Base-by-base conservation (phyloP, 169 alveolate species). In the Babesia gibsoni region DNA sequence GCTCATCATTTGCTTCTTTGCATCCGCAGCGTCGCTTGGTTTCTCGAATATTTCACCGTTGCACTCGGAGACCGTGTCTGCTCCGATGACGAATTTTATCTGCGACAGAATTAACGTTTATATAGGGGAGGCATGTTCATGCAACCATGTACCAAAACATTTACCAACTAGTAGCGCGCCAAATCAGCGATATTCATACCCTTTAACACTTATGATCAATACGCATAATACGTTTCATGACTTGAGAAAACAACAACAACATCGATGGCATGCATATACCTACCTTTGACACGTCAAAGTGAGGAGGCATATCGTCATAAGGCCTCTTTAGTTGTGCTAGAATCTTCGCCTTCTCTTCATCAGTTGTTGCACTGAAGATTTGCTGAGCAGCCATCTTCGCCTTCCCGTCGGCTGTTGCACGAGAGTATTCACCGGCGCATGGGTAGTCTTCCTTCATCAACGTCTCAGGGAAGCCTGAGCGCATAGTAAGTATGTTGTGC, bases 391-490 rank as follows among this genome's bases (percentile, higher is more conserved):
- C 91, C 23, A 69, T 56, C 14, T 65, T 37, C 12, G 90, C 93
- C 37, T 88, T 88, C n/a, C 68, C 67, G 32, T 69, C 81, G 8
- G 93, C 93, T 30, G 87, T 88, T 25, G 77, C 90, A 4, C 32
- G 45, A 29, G 67, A 83, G 64, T 88, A 88, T 8, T 88, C 90
- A 54, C 83, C 92, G 29, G 73, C 85, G 46, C 33, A 33, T 4
- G 78, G 27, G 78, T 65, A 83, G 16, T 41, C 39, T 9, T 41
- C 22, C 67, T 88, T 88, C 49, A 72, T 83, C 69, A 88, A 64
- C 48, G 83, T 79, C 74, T 88, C 93, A 29, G 82, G 83, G 65
- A 88, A 88, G 33, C 84, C 85, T 8, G 93, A 88, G 20, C 52
- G 56, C 58, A 79, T 58, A 20, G 52, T 29, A 42, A 79, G 39